phyloP scores from a whole-genome alignment of 1,284 basidiomycete genomes.

The Boletus albobrunnescens region DNA sequence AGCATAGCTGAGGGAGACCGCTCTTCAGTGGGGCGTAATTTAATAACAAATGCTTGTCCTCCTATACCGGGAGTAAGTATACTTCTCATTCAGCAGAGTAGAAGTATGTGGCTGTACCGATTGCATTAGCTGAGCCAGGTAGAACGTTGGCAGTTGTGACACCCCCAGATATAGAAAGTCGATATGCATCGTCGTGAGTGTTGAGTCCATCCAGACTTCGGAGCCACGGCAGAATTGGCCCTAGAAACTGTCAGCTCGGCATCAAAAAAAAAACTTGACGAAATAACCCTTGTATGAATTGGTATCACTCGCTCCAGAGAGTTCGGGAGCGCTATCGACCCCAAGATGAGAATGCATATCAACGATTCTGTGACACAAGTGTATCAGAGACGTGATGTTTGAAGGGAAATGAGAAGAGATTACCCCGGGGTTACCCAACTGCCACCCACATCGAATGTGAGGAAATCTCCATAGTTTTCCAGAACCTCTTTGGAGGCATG shows the following conservation, averaged over 20 bases:
- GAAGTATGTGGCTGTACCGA: constrained; percentile 40
- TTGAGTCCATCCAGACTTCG: constrained; percentile 33
- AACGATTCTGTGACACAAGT: constrained; percentile 36
- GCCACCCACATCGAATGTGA: constrained; percentile 40
- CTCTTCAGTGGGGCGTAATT: constrained; percentile 46
- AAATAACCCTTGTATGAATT: constrained; percentile 42
- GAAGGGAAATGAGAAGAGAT: neutral
- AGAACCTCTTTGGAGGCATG: constrained; percentile 28
- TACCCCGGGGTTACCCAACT: constrained; percentile 49
- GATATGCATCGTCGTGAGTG: constrained; percentile 34
- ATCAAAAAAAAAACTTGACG: neutral
- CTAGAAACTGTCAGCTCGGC: constrained; percentile 11
- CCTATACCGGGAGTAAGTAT: constrained; percentile 33
- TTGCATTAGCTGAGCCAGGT: constrained; percentile 59
- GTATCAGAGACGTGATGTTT: constrained; percentile 1
- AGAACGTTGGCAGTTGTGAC: constrained; percentile 69
- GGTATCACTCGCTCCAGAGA: constrained; percentile 41
- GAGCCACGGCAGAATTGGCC: constrained; percentile 42
- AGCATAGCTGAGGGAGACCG: constrained; percentile 45
- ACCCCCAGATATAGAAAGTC: constrained; percentile 38
- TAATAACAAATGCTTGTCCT: constrained; percentile 52
- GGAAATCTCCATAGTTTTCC: constrained; percentile 22
- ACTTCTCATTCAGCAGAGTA: neutral
- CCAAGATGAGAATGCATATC: constrained; percentile 68
- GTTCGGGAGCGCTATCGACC: constrained; percentile 45